Evolutionary conservation across 1,139 yeast species (phyloP).

Genomic region (Taphrina wiesneri): DNA sequence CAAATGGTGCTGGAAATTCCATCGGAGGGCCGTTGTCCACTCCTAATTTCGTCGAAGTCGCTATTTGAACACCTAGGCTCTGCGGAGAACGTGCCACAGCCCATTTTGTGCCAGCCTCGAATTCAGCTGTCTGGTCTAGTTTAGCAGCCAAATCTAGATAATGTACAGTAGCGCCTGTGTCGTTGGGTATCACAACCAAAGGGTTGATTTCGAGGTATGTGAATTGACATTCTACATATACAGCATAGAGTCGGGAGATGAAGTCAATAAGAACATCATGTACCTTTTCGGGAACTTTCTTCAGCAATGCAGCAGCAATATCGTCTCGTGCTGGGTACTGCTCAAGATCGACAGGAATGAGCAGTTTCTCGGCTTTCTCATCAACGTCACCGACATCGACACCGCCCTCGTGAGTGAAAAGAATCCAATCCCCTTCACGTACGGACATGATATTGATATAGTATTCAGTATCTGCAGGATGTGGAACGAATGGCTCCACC

Average conservation of each 20-base stretch:
- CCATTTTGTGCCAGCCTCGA: conserved; percentile 55
- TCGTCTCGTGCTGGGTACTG: conserved; percentile 50
- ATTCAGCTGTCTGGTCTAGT: conserved; percentile 54
- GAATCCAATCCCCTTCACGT: conserved; percentile 54
- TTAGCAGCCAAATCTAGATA: conserved; percentile 54
- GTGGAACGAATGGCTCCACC: conserved; percentile 54
- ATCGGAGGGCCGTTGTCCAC: conserved; percentile 53
- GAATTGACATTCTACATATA: conserved; percentile 53
- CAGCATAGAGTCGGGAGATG: conserved; percentile 53
- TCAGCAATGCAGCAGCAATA: conserved; percentile 45
- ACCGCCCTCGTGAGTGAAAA: conserved; percentile 55
- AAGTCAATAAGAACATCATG: conserved; percentile 50
- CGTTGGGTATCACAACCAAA: conserved; percentile 50
- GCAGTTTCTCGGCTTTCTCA: conserved; percentile 51
- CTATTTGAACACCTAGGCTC: conserved; percentile 47
- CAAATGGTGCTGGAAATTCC: conserved; percentile 55
- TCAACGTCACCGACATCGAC: conserved; percentile 55
- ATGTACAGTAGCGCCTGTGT: conserved; percentile 50
- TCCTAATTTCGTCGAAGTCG: conserved; percentile 40
- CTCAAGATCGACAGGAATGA: conserved; percentile 51
- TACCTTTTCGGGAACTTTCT: conserved; percentile 49
- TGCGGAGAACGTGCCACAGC: conserved; percentile 52
- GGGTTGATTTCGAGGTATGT: conserved; percentile 54
- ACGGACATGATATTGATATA: conserved; percentile 54
- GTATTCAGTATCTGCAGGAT: conserved; percentile 52